Evolutionary conservation across 78 protist genomes (phyloP), one percentile per base, ranked within the genome.

Genomic region (Monocercomonoides exilis): DNA sequence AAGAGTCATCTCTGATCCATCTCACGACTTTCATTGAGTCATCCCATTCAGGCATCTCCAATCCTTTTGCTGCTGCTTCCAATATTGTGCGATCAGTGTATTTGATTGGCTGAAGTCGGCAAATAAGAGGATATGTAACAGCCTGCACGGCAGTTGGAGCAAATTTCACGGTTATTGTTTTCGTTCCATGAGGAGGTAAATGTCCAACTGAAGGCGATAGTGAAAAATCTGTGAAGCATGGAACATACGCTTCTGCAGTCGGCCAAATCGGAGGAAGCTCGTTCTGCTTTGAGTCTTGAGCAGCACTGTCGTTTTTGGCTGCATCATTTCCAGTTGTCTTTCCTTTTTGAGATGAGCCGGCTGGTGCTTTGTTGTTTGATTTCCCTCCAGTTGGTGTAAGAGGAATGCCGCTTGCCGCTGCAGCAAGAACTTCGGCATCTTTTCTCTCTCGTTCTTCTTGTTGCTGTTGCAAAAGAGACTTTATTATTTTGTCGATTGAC

Each of bases 151-250:
- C 54, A 44, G 43, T 0, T 5, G 21, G 46, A 0, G 34, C 1
- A 85, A 88, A 85, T 33, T 87, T 86, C 2, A 77, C 87, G 0
- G 4, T n/a, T 42, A 91, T 21, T n/a, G 38, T 41, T 82, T 86
- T 85, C 44, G 21, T 0, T 11, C n/a, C 2, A 41, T 45, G 36
- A 3, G 92, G 86, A 35, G 0, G 87, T 36, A 91, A n/a, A 1
- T 90, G 92, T 44, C 92, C 92, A 3, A 41, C 41, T 36, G 41
- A 1, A 45, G 92, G 92, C 2, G 89, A 44, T 35, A 89, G 0
- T 11, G 86, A 42, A 35, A 89, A 3, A 35, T 3, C 70, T 29
- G 70, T 29, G 70, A 54, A 21, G 21, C 70, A 54, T 54, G 38
- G 38, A 11, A 54, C 70, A 54, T 54, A 54, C 38, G 11, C 70